These are phyloP conservation scores for Plectosphaerella plurivora DNA, from an alignment of 2,329 filamentous ascomycete genomes.

Conservation along the genomic window DNA sequence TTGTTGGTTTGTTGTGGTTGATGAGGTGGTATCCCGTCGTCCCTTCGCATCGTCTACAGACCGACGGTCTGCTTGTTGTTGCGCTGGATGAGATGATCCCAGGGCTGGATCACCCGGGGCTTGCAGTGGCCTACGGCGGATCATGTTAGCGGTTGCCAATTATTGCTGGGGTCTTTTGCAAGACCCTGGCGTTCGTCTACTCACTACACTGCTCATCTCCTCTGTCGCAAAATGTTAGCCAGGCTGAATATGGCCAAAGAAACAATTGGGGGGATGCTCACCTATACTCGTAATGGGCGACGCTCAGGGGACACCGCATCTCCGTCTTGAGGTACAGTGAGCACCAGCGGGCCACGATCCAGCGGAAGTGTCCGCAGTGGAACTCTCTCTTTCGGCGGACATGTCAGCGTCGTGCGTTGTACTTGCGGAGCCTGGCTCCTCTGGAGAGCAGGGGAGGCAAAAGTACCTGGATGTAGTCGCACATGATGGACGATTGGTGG, in stretches of 20 bases:
- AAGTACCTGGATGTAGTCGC: slow-evolving; percentile 45
- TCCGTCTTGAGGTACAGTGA: slow-evolving; percentile 39
- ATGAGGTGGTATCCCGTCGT: no score
- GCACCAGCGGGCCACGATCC: slow-evolving; percentile 39
- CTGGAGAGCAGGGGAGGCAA: neutral
- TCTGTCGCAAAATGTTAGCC: slow-evolving; percentile 23
- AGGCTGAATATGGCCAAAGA: neutral
- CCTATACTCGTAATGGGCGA: slow-evolving; percentile 42
- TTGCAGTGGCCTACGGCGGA: slow-evolving; percentile 27
- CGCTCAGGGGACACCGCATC: slow-evolving; percentile 34
- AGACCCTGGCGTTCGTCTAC: slow-evolving; percentile 13
- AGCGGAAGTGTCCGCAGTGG: slow-evolving; percentile 48
- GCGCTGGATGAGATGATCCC: slow-evolving; percentile 31
- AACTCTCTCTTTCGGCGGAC: slow-evolving; percentile 37
- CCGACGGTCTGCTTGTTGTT: slow-evolving; percentile 17
- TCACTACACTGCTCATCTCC: slow-evolving; percentile 41
- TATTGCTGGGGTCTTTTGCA: neutral
- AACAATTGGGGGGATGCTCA: slow-evolving; percentile 16
- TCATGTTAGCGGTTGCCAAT: neutral
- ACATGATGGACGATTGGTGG: slow-evolving; percentile 27
- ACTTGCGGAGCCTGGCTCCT: slow-evolving; percentile 7
- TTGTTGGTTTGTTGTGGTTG: neutral
- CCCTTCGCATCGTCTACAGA: slow-evolving; percentile 1
- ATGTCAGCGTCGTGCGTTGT: no score
- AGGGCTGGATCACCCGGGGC: slow-evolving; percentile 26